A percentile compares a stretch with the other conserved stretches of the same genome.
These are phyloP conservation scores for Corniculantispora saksenae DNA, from an alignment of 2,329 filamentous ascomycete genomes.

Conservation along the genomic window DNA sequence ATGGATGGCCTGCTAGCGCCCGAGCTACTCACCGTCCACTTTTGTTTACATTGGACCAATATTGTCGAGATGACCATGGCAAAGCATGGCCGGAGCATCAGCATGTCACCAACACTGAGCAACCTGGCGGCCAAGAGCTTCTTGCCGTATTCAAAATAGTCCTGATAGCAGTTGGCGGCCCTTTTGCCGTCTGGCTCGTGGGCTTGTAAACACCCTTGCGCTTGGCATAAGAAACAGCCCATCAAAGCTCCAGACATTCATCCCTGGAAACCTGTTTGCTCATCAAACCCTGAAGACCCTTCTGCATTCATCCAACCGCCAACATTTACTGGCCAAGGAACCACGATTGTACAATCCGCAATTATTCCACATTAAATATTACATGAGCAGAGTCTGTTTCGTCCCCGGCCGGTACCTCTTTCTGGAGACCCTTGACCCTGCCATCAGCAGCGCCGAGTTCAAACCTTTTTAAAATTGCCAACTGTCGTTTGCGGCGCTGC, in stretches of 20 bases:
- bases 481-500: background rate
- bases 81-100: background rate
- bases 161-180: too few relatives aligned
- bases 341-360: background rate
- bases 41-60: background rate
- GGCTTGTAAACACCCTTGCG: too few relatives aligned
- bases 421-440: background rate
- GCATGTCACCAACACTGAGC: background rate
- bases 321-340: background rate
- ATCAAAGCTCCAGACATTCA: too few relatives aligned
- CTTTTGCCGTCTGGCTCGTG: too few relatives aligned
- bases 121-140: background rate
- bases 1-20: conserved; percentile 9
- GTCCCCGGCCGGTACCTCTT: background rate
- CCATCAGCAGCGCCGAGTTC: background rate
- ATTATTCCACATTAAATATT: background rate
- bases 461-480: background rate
- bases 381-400: background rate
- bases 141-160: too few relatives aligned
- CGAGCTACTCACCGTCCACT: background rate
- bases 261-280: too few relatives aligned
- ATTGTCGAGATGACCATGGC: background rate
- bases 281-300: too few relatives aligned
- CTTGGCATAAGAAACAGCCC: too few relatives aligned
- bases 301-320: too few relatives aligned